phyloP scores from a whole-genome alignment of 345 rosid species.

The Mangifera indica region DNA sequence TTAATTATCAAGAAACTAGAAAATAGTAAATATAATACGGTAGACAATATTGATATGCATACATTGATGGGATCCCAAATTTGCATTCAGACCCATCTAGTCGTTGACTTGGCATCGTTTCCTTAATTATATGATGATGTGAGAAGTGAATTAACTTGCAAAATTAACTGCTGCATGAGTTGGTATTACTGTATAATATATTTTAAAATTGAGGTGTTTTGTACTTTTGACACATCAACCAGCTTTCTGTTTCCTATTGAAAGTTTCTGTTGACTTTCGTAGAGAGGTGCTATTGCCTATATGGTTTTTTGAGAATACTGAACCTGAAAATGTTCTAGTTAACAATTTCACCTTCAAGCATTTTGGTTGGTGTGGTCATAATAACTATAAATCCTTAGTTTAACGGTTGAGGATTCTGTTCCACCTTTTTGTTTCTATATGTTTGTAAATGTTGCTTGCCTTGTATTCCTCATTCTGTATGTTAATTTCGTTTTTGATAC shows the following conservation, averaged over 20 bases:
- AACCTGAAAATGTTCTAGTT: not conserved
- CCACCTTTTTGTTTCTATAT: not conserved
- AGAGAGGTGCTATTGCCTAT: not conserved
- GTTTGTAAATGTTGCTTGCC: not conserved
- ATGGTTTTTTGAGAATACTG: slow-evolving; percentile 10
- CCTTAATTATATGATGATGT: too few relatives aligned
- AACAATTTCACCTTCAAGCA: not conserved
- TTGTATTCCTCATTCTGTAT: not conserved
- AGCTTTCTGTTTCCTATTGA: not conserved
- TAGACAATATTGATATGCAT: too few relatives aligned
- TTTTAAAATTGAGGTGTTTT: not conserved
- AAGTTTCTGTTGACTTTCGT: not conserved
- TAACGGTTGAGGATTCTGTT: not conserved
- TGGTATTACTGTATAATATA: too few relatives aligned
- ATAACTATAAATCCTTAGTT: not conserved
- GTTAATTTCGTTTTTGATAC: not conserved
- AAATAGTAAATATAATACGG: too few relatives aligned
- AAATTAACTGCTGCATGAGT: too few relatives aligned
- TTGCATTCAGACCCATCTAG: too few relatives aligned
- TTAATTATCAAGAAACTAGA: not conserved
- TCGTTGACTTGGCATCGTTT: too few relatives aligned
- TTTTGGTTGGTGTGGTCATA: not conserved
- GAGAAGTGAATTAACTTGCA: too few relatives aligned
- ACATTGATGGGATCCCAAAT: too few relatives aligned
- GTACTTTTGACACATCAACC: not conserved